phyloP scores from a whole-genome alignment of 2,329 filamentous ascomycete species.

The Hymenoscyphus occultus region DNA sequence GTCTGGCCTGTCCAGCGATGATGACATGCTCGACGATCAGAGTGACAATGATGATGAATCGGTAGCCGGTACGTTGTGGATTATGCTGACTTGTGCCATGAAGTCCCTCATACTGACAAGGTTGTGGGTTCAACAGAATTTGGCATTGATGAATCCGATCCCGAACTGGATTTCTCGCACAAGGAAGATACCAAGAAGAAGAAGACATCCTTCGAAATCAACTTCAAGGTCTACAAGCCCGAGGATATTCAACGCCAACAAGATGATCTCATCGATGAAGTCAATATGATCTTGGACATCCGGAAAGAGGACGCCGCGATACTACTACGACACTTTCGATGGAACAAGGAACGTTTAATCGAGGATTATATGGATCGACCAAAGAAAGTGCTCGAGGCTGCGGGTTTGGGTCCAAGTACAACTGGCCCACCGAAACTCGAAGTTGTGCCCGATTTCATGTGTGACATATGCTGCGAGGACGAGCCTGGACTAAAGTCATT shows the following conservation, averaged over 20 bases:
- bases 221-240: conserved; percentile 78
- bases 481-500: conserved; percentile 74
- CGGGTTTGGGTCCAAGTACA: conserved; percentile 71
- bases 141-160: conserved; percentile 49
- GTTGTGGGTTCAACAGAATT: conserved; percentile 31
- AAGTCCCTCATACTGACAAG: conserved; percentile 11
- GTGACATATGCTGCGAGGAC: conserved; percentile 96
- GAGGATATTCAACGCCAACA: conserved; percentile 81
- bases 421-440: conserved; percentile 64
- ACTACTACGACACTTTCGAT: conserved; percentile 80
- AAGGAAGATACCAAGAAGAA: conserved; percentile 69
- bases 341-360: conserved; percentile 94
- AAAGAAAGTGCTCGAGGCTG: conserved; percentile 75
- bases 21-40: conserved; percentile 68
- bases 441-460: conserved; percentile 72
- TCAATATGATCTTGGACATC: conserved; percentile 87
- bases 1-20: conserved; percentile 77
- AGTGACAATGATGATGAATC: conserved; percentile 73
- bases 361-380: conserved; percentile 94
- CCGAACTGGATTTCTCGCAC: conserved; percentile 47
- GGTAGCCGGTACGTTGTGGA: conserved; percentile 33
- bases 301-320: conserved; percentile 88
- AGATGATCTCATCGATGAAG: conserved; percentile 80
- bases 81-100: not conserved
- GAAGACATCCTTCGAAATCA: conserved; percentile 76